Percentiles rank a stretch among this genome's conserved stretches.
These are phyloP conservation scores for Claviceps paspali DNA, from an alignment of 2,329 filamentous ascomycete genomes.

Conservation along the genomic window DNA sequence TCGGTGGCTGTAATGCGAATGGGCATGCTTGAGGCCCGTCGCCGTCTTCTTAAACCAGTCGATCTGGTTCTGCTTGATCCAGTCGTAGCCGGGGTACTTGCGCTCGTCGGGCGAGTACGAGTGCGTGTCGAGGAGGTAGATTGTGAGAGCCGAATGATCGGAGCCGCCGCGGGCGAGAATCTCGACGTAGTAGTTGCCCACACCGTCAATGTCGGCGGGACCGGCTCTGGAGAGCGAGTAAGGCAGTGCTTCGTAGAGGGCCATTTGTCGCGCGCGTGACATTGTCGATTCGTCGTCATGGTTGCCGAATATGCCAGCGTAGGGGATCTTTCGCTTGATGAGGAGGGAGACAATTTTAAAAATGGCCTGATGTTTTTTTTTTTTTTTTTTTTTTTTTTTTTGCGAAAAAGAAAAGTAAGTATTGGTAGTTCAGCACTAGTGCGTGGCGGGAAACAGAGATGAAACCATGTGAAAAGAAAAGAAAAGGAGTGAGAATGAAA, in stretches of 20 bases:
- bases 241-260: slow-evolving; percentile 69
- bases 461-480: too few species aligned
- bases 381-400: too few species aligned
- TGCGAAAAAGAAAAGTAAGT: background rate
- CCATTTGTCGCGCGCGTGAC: slow-evolving; percentile 65
- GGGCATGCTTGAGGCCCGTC: slow-evolving; percentile 55
- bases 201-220: slow-evolving; percentile 69
- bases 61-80: slow-evolving; percentile 89
- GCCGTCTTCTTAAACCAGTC: slow-evolving; percentile 83
- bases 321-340: slow-evolving; percentile 77
- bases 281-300: slow-evolving; percentile 88
- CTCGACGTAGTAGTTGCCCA: slow-evolving; percentile 92
- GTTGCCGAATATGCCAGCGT: slow-evolving; percentile 90
- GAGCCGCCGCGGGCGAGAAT: slow-evolving; percentile 65
- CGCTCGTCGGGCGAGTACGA: slow-evolving; percentile 81
- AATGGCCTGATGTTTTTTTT: too few species aligned
- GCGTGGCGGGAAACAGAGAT: too few species aligned
- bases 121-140: slow-evolving; percentile 94
- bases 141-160: slow-evolving; percentile 75
- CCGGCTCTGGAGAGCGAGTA: slow-evolving; percentile 80
- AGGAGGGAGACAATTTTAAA: slow-evolving; percentile 85
- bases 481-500: background rate
- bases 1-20: slow-evolving; percentile 73
- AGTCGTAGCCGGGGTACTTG: slow-evolving; percentile 86
- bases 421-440: too few species aligned